Evolutionary conservation across 768 basidiomycete species (phyloP), one percentile per base, ranked within the genome.

Genomic region (Stropharia rugosoannulata): DNA sequence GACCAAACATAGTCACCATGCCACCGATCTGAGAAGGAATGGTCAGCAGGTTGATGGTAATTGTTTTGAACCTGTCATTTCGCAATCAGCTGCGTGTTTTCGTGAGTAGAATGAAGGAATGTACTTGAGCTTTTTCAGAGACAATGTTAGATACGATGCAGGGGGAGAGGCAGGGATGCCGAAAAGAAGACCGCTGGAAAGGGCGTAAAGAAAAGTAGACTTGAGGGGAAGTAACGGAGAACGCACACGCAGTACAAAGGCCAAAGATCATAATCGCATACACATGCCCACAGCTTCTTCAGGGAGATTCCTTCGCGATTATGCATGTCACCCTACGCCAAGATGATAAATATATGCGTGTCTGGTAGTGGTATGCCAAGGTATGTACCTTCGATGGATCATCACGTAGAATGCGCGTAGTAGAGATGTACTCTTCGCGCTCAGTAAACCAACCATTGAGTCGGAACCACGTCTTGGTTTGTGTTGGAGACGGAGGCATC

Each of bases 191-290:
- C 82, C 81, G 8, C 81, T 82, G 54, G 5, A 80, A 69, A 79
- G 67, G n/a, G 1, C 62, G 0, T 79, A 75, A 3, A 77, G 80
- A 50, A 16, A 35, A 47, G 18, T 11, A 11, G 18, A 13, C 15
- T 29, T 16, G 35, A 32, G 18, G 45, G 19, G 12, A 36, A 5
- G 7, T 27, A 11, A 37, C 37, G n/a, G 36, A 42, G 5, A 18
- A 43, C 69, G 48, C 52, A 79, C 76, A 84, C 67, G 27, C 84
- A 73, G 63, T 89, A 88, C 18, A 87, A 46, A 0, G 86, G 86
- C 85, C 85, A 87, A 9, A 87, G 67, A 61, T 86, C 84, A 53
- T 80, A 87, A 63, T 88, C 86, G 37, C 75, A 77, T 6, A 85
- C 49, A 0, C 84, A 81, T 6, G 66, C 69, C 79, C 81, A 86